Conservation (phyloP, 2,329 filamentous ascomycete species). For the Penicillium corylophilum region DNA sequence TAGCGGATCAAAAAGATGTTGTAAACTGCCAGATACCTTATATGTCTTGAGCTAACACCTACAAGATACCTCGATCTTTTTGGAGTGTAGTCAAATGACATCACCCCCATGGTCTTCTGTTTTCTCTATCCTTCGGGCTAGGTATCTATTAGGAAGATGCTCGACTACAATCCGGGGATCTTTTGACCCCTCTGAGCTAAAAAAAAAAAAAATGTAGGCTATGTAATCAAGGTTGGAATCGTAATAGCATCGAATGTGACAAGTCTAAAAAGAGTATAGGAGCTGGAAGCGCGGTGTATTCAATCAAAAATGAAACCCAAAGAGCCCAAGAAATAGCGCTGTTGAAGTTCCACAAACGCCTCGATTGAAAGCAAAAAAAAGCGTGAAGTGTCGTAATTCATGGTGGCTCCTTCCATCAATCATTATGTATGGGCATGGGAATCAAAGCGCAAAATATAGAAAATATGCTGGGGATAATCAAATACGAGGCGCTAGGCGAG, state of each 20-base stretch:
- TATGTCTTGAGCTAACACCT: no score
- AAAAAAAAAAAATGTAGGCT: not conserved
- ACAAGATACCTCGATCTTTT: no score
- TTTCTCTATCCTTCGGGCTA: no score
- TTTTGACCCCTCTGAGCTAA: no score
- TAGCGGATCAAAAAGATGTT: no score
- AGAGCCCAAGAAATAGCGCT: not conserved
- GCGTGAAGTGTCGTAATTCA: slow-evolving; percentile 9
- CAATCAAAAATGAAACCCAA: slow-evolving; percentile 1
- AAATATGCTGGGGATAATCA: not conserved
- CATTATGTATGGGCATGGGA: not conserved
- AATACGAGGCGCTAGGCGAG: slow-evolving; percentile 15
- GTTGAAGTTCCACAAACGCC: slow-evolving; percentile 4
- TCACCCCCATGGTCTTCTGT: no score
- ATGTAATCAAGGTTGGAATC: not conserved
- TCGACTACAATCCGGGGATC: no score
- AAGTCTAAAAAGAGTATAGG: slow-evolving; percentile 4
- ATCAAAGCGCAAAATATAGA: not conserved
- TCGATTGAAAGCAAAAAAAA: not conserved
- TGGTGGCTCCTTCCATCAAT: slow-evolving; percentile 3
- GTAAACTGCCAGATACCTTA: no score
- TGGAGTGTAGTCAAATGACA: no score
- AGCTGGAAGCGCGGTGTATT: slow-evolving; percentile 3
- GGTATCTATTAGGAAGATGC: no score
- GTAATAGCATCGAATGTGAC: not conserved